Base-by-base conservation (phyloP, 306 rosid species). In the Begonia peltatifolia region DNA sequence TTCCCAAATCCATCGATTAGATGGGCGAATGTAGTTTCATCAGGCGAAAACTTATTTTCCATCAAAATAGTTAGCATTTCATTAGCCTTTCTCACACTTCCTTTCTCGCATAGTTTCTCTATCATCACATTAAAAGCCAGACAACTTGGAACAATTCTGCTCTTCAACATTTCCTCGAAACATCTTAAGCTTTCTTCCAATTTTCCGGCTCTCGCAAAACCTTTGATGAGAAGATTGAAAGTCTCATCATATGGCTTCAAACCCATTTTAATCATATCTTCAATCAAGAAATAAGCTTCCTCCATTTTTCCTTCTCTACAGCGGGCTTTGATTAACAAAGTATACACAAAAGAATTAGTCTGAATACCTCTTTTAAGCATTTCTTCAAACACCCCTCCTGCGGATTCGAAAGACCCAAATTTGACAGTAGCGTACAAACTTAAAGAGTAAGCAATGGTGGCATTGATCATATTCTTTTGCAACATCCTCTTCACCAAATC, bases 381-480 rank as follows among this genome's bases (percentile, higher is more conserved):
- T 60, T 88, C 93, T 41, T 66, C 70, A 54, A 61, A 77, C 13
- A 74, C 56, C 66, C 60, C 67, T 68, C 55, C 49, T 50, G 83
- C 81, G 0, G 70, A 75, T 49, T 43, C 68, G 51, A 74, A 49
- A 57, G 67, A 50, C 56, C 83, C 84, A 12, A 62, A 61, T 68
- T 57, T 70, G 13, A 84, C 58, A 50, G 68, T 77, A 22, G 75
- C 79, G 53, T 59, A 65, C n/a, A 88, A 65, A 64, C 65, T 70
- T 61, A 88, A 51, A 17, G 95, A 77, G 65, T 57, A 82, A 54
- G 77, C 95, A 66, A 79, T 76, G 2, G 64, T 50, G 49, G 79
- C 93, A 30, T 71, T 47, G 64, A 84, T 61, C 83, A 82, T 75
- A 67, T 77, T 77, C 77, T 74, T 84, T 58, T 71, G 87, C 79